Conservation (phyloP, 2,329 filamentous ascomycete genomes). For the Trichoderma brevicompactum region DNA sequence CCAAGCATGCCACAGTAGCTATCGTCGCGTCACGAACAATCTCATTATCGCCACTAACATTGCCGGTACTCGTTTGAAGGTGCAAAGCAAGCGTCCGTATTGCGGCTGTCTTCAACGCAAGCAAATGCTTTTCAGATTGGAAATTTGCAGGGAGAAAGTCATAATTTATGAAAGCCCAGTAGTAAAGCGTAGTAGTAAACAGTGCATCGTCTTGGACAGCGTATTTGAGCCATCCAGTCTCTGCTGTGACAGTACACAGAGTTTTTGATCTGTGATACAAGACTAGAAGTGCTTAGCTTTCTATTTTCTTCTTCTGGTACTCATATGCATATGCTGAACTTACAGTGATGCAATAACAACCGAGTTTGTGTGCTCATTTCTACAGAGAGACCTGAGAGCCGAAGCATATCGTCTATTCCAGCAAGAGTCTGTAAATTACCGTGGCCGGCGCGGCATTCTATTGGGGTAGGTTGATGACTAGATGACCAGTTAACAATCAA, state of each 20-base stretch:
- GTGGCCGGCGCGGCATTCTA: not conserved
- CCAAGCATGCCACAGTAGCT: conserved; percentile 8
- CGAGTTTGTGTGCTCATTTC: conserved; percentile 1
- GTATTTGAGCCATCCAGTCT: conserved; percentile 16
- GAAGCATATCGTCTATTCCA: conserved; percentile 8
- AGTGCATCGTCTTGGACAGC: not conserved
- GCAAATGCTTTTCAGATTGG: not conserved
- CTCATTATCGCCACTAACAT: not conserved
- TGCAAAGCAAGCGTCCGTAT: not conserved
- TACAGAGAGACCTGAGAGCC: not conserved
- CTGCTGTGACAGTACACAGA: conserved; percentile 8
- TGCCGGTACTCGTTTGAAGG: not conserved
- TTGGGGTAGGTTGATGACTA: not conserved
- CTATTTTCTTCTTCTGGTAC: too few species aligned
- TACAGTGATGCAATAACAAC: conserved; percentile 4
- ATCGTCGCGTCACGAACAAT: not conserved
- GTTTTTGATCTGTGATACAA: conserved; percentile 9
- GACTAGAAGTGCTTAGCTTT: not conserved
- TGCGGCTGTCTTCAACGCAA: not conserved
- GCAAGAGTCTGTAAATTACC: not conserved
- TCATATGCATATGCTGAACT: not conserved
- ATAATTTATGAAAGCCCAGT: conserved; percentile 7
- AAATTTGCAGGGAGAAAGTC: not conserved
- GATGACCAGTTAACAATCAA: not conserved
- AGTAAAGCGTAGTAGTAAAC: conserved; percentile 3